These are phyloP conservation scores for Cryomyces minteri DNA, from an alignment of 495 filamentous ascomycete species.

Conservation along the genomic window DNA sequence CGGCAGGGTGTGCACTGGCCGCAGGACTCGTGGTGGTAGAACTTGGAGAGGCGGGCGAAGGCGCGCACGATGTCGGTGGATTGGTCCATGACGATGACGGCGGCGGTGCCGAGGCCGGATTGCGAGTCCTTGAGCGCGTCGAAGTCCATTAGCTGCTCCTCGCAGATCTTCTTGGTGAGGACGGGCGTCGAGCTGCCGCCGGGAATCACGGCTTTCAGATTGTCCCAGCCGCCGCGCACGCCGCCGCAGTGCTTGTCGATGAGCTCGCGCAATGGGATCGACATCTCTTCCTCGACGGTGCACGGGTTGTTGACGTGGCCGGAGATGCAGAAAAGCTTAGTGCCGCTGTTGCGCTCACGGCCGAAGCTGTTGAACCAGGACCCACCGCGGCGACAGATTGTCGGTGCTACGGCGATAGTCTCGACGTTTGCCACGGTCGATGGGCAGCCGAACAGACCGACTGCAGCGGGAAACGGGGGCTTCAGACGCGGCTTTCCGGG, in stretches of 20 bases:
- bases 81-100: constrained; percentile 98
- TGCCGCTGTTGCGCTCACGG: constrained; percentile 86
- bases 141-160: constrained; percentile 97
- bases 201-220: constrained; percentile 84
- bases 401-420: constrained; percentile 86
- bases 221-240: constrained; percentile 94
- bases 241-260: constrained; percentile 97
- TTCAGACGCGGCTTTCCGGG: constrained; percentile 96
- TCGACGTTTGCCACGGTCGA: constrained; percentile 97
- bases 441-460: constrained; percentile 94
- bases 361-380: constrained; percentile 88
- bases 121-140: constrained; percentile 96
- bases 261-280: constrained; percentile 78
- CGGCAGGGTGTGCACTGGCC: constrained; percentile 97
- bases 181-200: constrained; percentile 95
- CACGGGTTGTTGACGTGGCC: constrained; percentile 97
- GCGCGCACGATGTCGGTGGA: constrained; percentile 85
- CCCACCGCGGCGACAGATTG: constrained; percentile 82
- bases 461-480: constrained; percentile 92
- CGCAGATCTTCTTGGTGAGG: constrained; percentile 68
- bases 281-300: constrained; percentile 98
- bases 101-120: constrained; percentile 91
- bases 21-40: constrained; percentile 97
- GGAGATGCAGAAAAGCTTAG: constrained; percentile 96
- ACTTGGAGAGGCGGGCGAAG: constrained; percentile 79